Evolutionary conservation across 495 filamentous ascomycete genomes (phyloP).

Genomic region (Aspergillus diversus): DNA sequence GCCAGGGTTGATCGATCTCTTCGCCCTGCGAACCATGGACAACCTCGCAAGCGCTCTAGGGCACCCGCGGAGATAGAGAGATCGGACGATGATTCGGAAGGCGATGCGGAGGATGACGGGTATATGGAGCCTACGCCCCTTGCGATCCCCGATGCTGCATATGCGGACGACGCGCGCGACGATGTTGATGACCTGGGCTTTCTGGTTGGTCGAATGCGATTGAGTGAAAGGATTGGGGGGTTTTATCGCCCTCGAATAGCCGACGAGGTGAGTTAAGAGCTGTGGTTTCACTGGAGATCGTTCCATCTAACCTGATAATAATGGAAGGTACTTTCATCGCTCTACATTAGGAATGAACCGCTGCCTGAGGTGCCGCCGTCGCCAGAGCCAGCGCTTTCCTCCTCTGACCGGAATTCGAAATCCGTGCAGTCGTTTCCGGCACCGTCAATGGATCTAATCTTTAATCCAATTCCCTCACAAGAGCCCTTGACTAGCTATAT

Average conservation of each 20-base stretch:
- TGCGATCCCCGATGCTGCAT: slow-evolving; percentile 66
- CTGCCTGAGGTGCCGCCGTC: too few relatives aligned
- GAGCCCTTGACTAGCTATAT: background rate
- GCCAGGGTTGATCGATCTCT: slow-evolving; percentile 40
- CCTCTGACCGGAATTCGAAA: background rate
- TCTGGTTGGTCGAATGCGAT: slow-evolving; percentile 68
- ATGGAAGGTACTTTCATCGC: too few relatives aligned
- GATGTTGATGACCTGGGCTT: slow-evolving; percentile 72
- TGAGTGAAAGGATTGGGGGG: slow-evolving; percentile 69
- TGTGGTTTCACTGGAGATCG: background rate
- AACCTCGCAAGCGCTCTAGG: background rate
- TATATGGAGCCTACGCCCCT: slow-evolving; percentile 38
- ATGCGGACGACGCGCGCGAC: slow-evolving; percentile 63
- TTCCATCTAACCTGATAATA: too few relatives aligned
- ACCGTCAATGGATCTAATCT: background rate
- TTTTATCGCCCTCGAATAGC: slow-evolving; percentile 9
- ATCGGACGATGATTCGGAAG: too few relatives aligned
- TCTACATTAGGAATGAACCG: too few relatives aligned
- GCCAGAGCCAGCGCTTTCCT: background rate
- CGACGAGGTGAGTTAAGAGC: slow-evolving; percentile 1
- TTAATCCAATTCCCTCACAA: background rate
- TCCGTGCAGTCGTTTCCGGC: background rate
- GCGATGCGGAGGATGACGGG: background rate
- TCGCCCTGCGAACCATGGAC: background rate
- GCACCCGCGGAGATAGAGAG: background rate